These are phyloP conservation scores for Trichophyton mentagrophytes DNA, from an alignment of 2,329 filamentous ascomycete species.

Conservation along the genomic window DNA sequence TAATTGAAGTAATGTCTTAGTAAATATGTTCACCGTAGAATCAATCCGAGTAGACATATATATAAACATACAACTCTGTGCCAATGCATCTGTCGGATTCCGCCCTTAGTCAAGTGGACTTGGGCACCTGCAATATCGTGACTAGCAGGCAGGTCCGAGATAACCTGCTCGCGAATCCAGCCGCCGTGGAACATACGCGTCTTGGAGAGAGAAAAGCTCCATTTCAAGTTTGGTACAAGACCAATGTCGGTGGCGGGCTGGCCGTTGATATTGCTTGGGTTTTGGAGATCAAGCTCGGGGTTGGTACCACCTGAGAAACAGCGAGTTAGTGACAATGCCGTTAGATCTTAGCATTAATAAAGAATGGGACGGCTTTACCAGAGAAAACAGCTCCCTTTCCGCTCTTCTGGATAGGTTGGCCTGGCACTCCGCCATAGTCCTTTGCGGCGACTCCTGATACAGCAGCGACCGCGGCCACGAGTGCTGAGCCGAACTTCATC, in stretches of 20 bases:
- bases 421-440: conserved; percentile 32
- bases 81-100: conserved; percentile 55
- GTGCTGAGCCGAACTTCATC: conserved; percentile 8
- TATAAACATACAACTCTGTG: conserved; percentile 45
- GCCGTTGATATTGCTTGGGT: conserved; percentile 50
- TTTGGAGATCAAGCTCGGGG: conserved; percentile 46
- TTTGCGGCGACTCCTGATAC: conserved; percentile 6
- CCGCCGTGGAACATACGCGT: conserved; percentile 50
- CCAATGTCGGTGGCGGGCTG: conserved; percentile 49
- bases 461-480: conserved; percentile 5
- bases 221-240: conserved; percentile 54
- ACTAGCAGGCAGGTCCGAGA: conserved; percentile 53
- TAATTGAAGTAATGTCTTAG: not conserved
- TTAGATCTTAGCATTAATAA: not conserved
- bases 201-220: conserved; percentile 57
- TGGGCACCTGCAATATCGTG: conserved; percentile 56
- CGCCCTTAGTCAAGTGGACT: conserved; percentile 54
- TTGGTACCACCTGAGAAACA: conserved; percentile 48
- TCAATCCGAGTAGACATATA: not conserved
- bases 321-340: conserved; percentile 2
- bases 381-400: conserved; percentile 48
- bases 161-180: conserved; percentile 54
- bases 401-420: conserved; percentile 42
- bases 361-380: conserved; percentile 31
- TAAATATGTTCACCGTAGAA: not conserved